Conservation (phyloP, 2,329 filamentous ascomycete species). For the Colletotrichum graminicola region DNA sequence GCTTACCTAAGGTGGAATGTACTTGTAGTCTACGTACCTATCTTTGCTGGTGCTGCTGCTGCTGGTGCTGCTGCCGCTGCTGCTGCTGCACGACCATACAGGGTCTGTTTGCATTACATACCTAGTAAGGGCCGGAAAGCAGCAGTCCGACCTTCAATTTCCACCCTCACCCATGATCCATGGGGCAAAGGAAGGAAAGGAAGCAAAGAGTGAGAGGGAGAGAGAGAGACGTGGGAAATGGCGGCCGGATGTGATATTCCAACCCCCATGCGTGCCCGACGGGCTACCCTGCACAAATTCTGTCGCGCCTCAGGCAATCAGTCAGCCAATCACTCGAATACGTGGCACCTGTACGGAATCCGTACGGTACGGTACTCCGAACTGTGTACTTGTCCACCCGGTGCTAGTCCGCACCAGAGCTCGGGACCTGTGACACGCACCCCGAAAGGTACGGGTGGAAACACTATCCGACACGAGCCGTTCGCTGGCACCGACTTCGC, state of each 20-base stretch:
- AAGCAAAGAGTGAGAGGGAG: too few species aligned
- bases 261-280: neutral
- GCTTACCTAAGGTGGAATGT: constrained; percentile 6
- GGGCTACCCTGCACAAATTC: neutral
- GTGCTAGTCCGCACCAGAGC: neutral
- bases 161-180: constrained; percentile 38
- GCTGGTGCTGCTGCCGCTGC: too few species aligned
- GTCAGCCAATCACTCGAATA: neutral
- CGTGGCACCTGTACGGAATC: neutral
- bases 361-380: too few species aligned
- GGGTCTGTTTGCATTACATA: neutral
- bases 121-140: constrained; percentile 16
- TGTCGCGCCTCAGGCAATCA: constrained; percentile 6
- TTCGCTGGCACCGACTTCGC: constrained; percentile 18
- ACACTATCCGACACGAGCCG: constrained; percentile 17
- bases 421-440: neutral
- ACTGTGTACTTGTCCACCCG: neutral
- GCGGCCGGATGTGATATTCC: neutral
- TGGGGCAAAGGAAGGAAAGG: constrained; percentile 11
- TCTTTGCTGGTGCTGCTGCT: neutral
- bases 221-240: constrained; percentile 27
- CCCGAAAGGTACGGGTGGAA: constrained; percentile 21
- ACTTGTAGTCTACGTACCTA: neutral
- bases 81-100: too few species aligned
- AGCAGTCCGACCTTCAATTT: constrained; percentile 31